Conservation (phyloP, 768 basidiomycete genomes). For the Mycena crocata region DNA sequence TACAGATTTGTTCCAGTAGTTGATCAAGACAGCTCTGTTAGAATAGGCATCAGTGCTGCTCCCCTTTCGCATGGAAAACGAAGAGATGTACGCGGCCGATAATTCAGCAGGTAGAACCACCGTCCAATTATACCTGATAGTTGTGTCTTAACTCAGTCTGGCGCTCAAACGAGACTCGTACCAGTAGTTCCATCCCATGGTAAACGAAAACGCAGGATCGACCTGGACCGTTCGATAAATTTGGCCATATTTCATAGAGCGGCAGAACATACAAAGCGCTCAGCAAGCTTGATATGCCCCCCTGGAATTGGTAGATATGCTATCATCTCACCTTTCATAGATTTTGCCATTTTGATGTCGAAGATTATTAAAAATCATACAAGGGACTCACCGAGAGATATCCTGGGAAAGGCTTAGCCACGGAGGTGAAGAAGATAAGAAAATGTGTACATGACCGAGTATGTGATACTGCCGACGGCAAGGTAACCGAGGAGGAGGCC, state of each 20-base stretch:
- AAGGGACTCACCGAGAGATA: constrained; percentile 74
- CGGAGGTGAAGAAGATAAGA: background rate
- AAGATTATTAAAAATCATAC: no score
- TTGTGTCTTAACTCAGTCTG: no score
- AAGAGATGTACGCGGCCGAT: constrained; percentile 70
- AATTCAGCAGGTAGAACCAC: constrained; percentile 69
- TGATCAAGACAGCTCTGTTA: constrained; percentile 78
- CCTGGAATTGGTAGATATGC: constrained; percentile 79
- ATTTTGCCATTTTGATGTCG: no score
- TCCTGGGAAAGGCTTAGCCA: constrained; percentile 45
- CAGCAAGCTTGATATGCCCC: constrained; percentile 85
- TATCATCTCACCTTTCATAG: no score
- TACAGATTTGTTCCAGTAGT: constrained; percentile 71
- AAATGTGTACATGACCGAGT: constrained; percentile 68
- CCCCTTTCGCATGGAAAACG: no score
- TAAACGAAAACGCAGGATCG: constrained; percentile 75
- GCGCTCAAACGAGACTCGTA: no score
- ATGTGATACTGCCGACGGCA: constrained; percentile 74
- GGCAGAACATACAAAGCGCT: constrained; percentile 69
- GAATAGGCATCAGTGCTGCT: background rate
- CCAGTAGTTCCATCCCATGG: constrained; percentile 68
- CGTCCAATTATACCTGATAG: constrained; percentile 67
- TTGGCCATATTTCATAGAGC: background rate
- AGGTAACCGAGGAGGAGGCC: constrained; percentile 80
- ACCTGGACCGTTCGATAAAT: constrained; percentile 40